Evolutionary conservation across 352 stramenopile genomes (phyloP).

Genomic region (Plasmopara halstedii): DNA sequence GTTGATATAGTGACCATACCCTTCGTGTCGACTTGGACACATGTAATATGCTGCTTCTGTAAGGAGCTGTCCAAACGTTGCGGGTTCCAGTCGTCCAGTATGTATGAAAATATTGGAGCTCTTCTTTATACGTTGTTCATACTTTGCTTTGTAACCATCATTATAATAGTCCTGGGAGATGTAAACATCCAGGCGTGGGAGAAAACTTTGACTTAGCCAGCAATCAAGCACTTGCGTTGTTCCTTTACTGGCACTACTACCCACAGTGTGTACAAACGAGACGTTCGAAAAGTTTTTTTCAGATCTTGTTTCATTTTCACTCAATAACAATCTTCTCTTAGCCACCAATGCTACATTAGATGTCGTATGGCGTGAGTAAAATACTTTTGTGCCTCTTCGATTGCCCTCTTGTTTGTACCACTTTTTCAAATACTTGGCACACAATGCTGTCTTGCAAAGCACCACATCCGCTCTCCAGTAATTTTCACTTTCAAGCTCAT

Average conservation of each 20-base stretch:
- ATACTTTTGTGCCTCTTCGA: conserved; percentile 27
- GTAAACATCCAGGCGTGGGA: conserved; percentile 37
- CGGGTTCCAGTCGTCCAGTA: conserved; percentile 15
- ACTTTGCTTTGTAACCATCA: conserved; percentile 12
- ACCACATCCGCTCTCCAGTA: conserved; percentile 39
- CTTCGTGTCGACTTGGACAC: conserved; percentile 39
- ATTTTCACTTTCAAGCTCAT: conserved; percentile 15
- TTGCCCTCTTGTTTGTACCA: conserved; percentile 59
- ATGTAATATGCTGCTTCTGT: conserved; percentile 32
- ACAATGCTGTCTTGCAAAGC: conserved; percentile 42
- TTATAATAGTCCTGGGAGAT: conserved; percentile 25
- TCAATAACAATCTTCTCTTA: not conserved
- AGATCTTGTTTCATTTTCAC: not conserved
- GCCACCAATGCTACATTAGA: conserved; percentile 28
- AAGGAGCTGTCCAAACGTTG: conserved; percentile 28
- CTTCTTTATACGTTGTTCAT: conserved; percentile 12
- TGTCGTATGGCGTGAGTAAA: conserved; percentile 50
- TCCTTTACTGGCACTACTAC: conserved; percentile 25
- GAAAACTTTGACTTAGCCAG: conserved; percentile 25
- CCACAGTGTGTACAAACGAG: conserved; percentile 22
- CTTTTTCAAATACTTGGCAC: conserved; percentile 27
- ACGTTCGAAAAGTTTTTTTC: conserved; percentile 24
- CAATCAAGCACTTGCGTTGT: conserved; percentile 30
- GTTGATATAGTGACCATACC: conserved; percentile 59
- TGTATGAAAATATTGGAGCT: conserved; percentile 24